Percentiles rank a stretch among this genome's conserved stretches.
These are phyloP conservation scores for Phytophthora tentaculata DNA, from an alignment of 352 stramenopile genomes.

Conservation along the genomic window DNA sequence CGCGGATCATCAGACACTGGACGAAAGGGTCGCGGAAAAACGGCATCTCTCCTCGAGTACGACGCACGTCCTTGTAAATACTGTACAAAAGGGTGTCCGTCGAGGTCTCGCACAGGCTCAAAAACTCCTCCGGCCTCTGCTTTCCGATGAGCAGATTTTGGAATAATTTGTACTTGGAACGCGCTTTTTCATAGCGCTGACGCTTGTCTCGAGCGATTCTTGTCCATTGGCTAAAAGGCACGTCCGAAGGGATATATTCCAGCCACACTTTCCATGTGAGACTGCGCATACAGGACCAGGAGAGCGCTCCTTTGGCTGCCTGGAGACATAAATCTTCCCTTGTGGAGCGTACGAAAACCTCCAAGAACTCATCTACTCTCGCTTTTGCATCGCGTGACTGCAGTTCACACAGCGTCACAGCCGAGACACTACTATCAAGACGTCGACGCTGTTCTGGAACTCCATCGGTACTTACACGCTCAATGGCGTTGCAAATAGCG, in stretches of 20 bases:
- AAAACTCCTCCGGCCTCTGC: conserved; percentile 49
- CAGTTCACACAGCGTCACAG: conserved; percentile 61
- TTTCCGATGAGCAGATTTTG: conserved; percentile 29
- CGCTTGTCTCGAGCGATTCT: conserved; percentile 43
- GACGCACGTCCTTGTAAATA: conserved; percentile 78
- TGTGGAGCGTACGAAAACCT: conserved; percentile 68
- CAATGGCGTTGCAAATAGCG: conserved; percentile 63
- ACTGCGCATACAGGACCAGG: conserved; percentile 78
- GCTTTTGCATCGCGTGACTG: conserved; percentile 58
- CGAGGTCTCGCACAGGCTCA: conserved; percentile 56
- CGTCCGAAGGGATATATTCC: conserved; percentile 50
- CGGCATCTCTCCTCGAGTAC: conserved; percentile 64
- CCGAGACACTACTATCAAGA: conserved; percentile 50
- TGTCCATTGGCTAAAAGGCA: conserved; percentile 59
- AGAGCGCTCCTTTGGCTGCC: conserved; percentile 65
- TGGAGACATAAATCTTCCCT: conserved; percentile 56
- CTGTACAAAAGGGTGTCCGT: conserved; percentile 62
- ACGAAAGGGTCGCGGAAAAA: conserved; percentile 59
- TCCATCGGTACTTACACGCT: conserved; percentile 33
- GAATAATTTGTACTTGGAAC: conserved; percentile 45
- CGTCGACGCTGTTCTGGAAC: conserved; percentile 34
- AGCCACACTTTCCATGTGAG: conserved; percentile 80
- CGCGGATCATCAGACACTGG: conserved; percentile 65
- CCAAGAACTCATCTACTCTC: conserved; percentile 74
- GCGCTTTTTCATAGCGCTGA: conserved; percentile 46